Evolutionary conservation across 1,284 basidiomycete species (phyloP).

Genomic region (Apiotrichum veenhuisii): DNA sequence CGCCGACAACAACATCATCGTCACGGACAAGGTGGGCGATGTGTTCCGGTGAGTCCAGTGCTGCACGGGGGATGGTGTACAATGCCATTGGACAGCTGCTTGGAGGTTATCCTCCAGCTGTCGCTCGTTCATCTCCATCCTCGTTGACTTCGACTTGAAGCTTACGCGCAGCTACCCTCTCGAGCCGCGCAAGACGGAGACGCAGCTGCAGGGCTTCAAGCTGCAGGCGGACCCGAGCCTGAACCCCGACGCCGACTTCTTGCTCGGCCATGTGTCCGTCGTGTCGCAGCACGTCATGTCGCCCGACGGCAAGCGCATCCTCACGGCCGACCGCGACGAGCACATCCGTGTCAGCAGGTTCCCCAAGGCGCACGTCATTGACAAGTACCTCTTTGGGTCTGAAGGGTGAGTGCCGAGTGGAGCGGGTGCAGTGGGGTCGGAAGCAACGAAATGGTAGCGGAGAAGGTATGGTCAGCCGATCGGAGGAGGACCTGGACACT

Average conservation of each 20-base stretch:
- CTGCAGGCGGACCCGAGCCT: slow-evolving; percentile 67
- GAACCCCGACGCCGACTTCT: slow-evolving; percentile 47
- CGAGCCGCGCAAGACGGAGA: slow-evolving; percentile 56
- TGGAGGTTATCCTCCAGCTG: too few relatives aligned
- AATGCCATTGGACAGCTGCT: too few relatives aligned
- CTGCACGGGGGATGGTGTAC: too few relatives aligned
- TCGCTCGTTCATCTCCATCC: background rate
- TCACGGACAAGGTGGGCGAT: slow-evolving; percentile 47
- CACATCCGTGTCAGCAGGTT: slow-evolving; percentile 88
- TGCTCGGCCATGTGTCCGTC: slow-evolving; percentile 69
- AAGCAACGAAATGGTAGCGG: background rate
- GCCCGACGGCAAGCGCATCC: slow-evolving; percentile 64
- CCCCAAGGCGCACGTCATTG: slow-evolving; percentile 75
- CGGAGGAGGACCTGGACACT: background rate
- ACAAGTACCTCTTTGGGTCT: slow-evolving; percentile 79
- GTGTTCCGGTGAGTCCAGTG: slow-evolving; percentile 30
- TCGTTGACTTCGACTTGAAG: background rate
- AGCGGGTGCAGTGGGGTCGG: too few relatives aligned
- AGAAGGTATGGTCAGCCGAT: slow-evolving; percentile 10
- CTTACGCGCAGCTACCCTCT: slow-evolving; percentile 36
- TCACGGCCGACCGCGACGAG: slow-evolving; percentile 87
- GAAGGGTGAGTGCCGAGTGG: slow-evolving; percentile 58
- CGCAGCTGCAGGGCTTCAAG: slow-evolving; percentile 47
- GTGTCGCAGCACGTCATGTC: slow-evolving; percentile 69
- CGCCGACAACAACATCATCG: slow-evolving; percentile 25